Base-by-base conservation (phyloP, 495 filamentous ascomycete genomes). In the Annulohypoxylon nitens region DNA sequence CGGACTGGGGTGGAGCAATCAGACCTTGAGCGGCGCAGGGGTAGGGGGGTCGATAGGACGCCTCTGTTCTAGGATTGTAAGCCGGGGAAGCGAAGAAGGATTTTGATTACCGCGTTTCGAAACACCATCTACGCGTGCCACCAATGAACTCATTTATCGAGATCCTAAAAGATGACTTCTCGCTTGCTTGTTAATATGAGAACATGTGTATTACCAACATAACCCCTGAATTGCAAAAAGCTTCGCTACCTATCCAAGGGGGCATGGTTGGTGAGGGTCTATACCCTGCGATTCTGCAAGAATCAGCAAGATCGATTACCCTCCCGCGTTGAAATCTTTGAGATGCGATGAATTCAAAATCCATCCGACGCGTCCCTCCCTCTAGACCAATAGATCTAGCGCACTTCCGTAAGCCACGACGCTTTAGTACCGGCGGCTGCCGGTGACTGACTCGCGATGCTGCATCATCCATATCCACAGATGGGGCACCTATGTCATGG, bases 391-490 rank as follows among this genome's bases (percentile, higher is more conserved):
- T 26, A 68, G 30, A 33, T 54, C 53, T 68, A 60, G 53, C 37
- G 64, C 59, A 12, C 59, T 43, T 57, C 25, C 25, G 53, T 67
- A 64, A 67, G 58, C 59, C 39, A 58, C 11, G 57, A 59, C 59
- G 47, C 11, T 39, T 60, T 36, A 47, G 7, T 23, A 30, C 53
- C 41, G 18, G 43, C 41, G 18, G 43, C 26, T 25, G n/a, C 37
- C 23, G 14, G 2, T 9, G 23, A 73, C 59, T 64, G 64, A 73
- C 70, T 68, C 70, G 70, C 45, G 18, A 26, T 47, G 39, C 12
- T 39, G 33, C 63, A 59, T 57, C 9, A n/a, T 51, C 26, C 23
- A 34, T 37, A n/a, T 14, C 48, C 47, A 47, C 37, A 67, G 4
- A 23, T 37, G 25, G 60, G 16, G 47, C 26, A 14, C 39, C 30